Conservation (phyloP, 306 rosid genomes). For the Sechiopsis laciniata region DNA sequence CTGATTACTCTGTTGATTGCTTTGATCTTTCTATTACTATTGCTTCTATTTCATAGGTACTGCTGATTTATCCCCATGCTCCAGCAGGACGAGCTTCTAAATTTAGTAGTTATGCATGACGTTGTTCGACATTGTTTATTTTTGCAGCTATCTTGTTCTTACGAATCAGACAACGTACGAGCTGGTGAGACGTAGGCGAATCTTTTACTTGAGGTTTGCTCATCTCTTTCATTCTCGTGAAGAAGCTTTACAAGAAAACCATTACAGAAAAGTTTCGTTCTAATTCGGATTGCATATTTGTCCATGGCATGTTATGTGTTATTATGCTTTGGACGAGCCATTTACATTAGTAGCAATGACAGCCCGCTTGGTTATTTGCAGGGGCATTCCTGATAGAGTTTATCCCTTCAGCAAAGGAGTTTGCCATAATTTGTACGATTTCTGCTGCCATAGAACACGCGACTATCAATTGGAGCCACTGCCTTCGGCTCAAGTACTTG, state of each 20-base stretch:
- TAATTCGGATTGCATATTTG: neutral
- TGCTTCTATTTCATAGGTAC: conserved; percentile 82
- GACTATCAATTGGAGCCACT: conserved; percentile 44
- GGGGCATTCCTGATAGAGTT: conserved; percentile 75
- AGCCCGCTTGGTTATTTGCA: conserved; percentile 27
- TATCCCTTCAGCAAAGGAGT: conserved; percentile 84
- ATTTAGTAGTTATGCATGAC: neutral
- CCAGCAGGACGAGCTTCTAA: neutral
- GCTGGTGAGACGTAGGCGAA: conserved; percentile 91
- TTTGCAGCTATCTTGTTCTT: conserved; percentile 75
- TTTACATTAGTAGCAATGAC: too few relatives aligned
- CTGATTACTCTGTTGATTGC: conserved; percentile 52
- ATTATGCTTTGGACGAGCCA: too few relatives aligned
- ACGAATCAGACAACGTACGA: conserved; percentile 94
- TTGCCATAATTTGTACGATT: conserved; percentile 57
- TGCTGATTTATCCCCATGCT: neutral
- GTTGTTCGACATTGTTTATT: neutral
- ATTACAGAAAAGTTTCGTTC: neutral
- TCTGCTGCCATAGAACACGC: conserved; percentile 49
- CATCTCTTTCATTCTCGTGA: conserved; percentile 1
- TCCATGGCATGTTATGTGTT: neutral
- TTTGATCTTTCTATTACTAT: conserved; percentile 66
- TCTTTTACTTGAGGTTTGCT: conserved; percentile 75
- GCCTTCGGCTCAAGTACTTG: conserved; percentile 53
- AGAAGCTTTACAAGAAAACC: neutral